phyloP scores from a whole-genome alignment of 495 filamentous ascomycete species.

The Lindgomyces ingoldianus region DNA sequence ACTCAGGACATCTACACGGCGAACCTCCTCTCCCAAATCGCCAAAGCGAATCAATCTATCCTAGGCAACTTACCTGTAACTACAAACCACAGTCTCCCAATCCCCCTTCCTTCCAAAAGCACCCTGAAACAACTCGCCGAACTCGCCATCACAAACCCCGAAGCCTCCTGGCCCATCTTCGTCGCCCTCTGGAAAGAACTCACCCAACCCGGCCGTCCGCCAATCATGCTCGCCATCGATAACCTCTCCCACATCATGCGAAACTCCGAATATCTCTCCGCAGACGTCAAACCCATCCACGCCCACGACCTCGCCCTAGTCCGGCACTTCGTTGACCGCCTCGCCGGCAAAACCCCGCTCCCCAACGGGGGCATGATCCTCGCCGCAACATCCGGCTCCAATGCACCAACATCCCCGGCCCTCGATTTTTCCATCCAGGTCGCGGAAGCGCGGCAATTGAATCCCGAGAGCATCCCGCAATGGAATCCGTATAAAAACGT shows the following conservation, averaged over 20 bases:
- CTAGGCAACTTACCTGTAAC: conserved; percentile 61
- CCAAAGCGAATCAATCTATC: conserved; percentile 68
- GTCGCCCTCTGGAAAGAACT: conserved; percentile 79
- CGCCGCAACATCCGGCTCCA: conserved; percentile 68
- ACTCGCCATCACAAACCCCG: conserved; percentile 70
- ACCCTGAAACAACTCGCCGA: conserved; percentile 68
- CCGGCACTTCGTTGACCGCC: conserved; percentile 68
- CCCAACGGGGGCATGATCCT: conserved; percentile 78
- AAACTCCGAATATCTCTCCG: conserved; percentile 66
- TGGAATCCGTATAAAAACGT: conserved; percentile 64
- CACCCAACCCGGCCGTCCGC: conserved; percentile 67
- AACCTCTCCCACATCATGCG: conserved; percentile 78
- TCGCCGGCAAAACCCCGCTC: conserved; percentile 61
- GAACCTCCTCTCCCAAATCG: conserved; percentile 67
- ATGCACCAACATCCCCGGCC: conserved; percentile 60
- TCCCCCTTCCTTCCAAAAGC: conserved; percentile 58
- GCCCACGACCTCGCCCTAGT: conserved; percentile 80
- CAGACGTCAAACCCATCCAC: conserved; percentile 73
- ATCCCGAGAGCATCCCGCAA: conserved; percentile 48
- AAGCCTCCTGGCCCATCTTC: conserved; percentile 79
- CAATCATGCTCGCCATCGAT: conserved; percentile 77
- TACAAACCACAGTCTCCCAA: conserved; percentile 61
- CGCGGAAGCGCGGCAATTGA: conserved; percentile 38
- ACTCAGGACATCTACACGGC: conserved; percentile 75
- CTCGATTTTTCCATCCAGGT: conserved; percentile 58